phyloP scores from a whole-genome alignment of 129 eudicot species.

The Flaveria ramosissima region DNA sequence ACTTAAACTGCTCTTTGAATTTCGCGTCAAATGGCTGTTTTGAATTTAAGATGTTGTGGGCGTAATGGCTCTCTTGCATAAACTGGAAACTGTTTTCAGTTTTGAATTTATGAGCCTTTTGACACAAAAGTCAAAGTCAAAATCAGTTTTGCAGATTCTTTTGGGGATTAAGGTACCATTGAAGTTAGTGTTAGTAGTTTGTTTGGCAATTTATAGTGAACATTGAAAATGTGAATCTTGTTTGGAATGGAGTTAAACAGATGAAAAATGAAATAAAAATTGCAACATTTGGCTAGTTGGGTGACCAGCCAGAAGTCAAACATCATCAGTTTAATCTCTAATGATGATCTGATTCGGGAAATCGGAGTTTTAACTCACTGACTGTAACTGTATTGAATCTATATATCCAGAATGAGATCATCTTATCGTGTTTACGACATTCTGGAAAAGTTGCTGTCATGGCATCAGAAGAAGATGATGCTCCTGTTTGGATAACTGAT shows the following conservation, averaged over 20 bases:
- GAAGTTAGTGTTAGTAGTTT: background rate
- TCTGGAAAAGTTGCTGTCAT: conserved; percentile 98
- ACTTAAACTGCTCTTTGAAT: no score
- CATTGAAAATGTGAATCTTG: background rate
- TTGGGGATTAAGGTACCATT: background rate
- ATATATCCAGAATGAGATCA: conserved; percentile 76
- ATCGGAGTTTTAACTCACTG: background rate
- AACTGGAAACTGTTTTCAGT: background rate
- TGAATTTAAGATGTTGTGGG: no score
- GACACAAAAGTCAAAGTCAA: background rate
- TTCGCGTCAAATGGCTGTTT: no score
- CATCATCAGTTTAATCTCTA: background rate
- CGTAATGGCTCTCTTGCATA: no score
- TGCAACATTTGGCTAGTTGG: background rate
- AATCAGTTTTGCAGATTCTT: background rate
- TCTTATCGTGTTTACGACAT: conserved; percentile 63
- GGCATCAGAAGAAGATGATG: conserved; percentile 99
- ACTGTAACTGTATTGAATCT: background rate
- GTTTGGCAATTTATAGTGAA: background rate
- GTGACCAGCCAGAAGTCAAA: background rate
- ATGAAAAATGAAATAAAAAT: background rate
- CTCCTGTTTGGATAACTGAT: conserved; percentile 85
- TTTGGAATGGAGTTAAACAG: background rate
- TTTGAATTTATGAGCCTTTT: background rate
- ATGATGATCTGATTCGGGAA: background rate